These are phyloP conservation scores for Globisporangium acanthophoron DNA, from an alignment of 352 stramenopile species.

Conservation along the genomic window DNA sequence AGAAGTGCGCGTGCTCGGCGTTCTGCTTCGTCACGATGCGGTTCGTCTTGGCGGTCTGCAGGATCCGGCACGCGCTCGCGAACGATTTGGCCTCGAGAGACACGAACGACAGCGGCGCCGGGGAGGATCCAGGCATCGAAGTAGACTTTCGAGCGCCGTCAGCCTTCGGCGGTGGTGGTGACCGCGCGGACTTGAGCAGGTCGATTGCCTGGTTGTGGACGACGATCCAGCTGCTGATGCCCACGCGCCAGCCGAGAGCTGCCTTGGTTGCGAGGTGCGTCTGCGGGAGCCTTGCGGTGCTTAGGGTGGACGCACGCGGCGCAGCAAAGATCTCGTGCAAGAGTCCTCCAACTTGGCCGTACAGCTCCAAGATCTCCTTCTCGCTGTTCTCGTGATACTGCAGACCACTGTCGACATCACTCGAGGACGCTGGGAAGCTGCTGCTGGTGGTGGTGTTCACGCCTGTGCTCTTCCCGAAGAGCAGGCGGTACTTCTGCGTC, in stretches of 20 bases:
- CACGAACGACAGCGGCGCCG: constrained; percentile 33
- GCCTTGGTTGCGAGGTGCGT: constrained; percentile 7
- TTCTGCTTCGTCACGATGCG: constrained; percentile 67
- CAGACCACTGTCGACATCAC: not conserved
- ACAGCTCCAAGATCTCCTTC: constrained; percentile 43
- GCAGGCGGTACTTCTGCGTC: constrained; percentile 63
- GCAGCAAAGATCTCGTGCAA: constrained; percentile 40
- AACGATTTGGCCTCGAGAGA: constrained; percentile 47
- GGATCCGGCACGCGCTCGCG: constrained; percentile 34
- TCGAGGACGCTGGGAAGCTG: too few relatives aligned
- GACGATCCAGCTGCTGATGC: constrained; percentile 69
- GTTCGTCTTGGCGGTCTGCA: constrained; percentile 70
- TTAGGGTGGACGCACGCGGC: not conserved
- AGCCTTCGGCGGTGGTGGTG: not conserved
- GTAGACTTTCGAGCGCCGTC: not conserved
- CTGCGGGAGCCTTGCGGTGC: not conserved
- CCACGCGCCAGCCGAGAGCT: constrained; percentile 30
- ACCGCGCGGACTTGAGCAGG: constrained; percentile 28
- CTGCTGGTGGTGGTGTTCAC: constrained; percentile 2
- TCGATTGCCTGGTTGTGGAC: constrained; percentile 61
- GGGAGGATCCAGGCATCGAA: not conserved
- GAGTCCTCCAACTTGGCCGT: constrained; percentile 50
- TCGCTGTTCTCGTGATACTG: constrained; percentile 4
- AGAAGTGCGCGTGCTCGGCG: constrained; percentile 59
- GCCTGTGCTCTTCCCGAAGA: constrained; percentile 58